Evolutionary conservation across 371 early-diverging fungal species (phyloP).

Genomic region (Mucor indicus): DNA sequence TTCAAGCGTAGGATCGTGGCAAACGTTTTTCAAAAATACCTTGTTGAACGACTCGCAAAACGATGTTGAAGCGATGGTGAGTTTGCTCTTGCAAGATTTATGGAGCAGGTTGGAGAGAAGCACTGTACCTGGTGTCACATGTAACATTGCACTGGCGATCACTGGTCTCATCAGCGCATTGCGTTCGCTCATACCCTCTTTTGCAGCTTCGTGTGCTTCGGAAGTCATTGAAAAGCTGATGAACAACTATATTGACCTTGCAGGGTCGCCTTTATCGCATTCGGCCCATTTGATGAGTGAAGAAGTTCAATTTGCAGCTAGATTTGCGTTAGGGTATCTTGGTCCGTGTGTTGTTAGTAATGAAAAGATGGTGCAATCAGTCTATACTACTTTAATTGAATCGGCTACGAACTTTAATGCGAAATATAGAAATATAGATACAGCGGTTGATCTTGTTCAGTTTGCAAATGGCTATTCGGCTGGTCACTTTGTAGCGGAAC

Average conservation of each 20-base stretch:
- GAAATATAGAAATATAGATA: slow-evolving; percentile 25
- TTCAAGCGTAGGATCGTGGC: slow-evolving; percentile 48
- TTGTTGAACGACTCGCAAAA: slow-evolving; percentile 16
- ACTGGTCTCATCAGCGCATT: slow-evolving; percentile 30
- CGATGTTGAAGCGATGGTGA: slow-evolving; percentile 24
- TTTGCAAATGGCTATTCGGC: slow-evolving; percentile 57
- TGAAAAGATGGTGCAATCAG: slow-evolving; percentile 30
- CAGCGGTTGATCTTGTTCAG: slow-evolving; percentile 31
- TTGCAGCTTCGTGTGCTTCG: slow-evolving; percentile 27
- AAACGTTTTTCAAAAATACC: slow-evolving; percentile 35
- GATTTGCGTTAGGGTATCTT: slow-evolving; percentile 47
- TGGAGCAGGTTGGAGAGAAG: slow-evolving; percentile 45
- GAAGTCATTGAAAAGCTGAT: slow-evolving; percentile 25
- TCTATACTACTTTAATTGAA: slow-evolving; percentile 18
- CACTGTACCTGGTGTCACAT: slow-evolving; percentile 54
- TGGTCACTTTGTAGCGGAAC: slow-evolving; percentile 36
- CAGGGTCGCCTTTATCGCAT: slow-evolving; percentile 17
- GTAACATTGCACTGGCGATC: slow-evolving; percentile 52
- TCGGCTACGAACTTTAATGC: not conserved
- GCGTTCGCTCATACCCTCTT: slow-evolving; percentile 20
- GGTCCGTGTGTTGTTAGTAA: slow-evolving; percentile 44
- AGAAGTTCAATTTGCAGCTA: slow-evolving; percentile 59
- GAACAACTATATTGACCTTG: slow-evolving; percentile 20
- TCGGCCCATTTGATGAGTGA: slow-evolving; percentile 45
- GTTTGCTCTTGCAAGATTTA: slow-evolving; percentile 39